Percentiles rank a stretch among this genome's conserved stretches.
phyloP scores from a whole-genome alignment of 2,329 filamentous ascomycete genomes.

The Thermoascus crustaceus region DNA sequence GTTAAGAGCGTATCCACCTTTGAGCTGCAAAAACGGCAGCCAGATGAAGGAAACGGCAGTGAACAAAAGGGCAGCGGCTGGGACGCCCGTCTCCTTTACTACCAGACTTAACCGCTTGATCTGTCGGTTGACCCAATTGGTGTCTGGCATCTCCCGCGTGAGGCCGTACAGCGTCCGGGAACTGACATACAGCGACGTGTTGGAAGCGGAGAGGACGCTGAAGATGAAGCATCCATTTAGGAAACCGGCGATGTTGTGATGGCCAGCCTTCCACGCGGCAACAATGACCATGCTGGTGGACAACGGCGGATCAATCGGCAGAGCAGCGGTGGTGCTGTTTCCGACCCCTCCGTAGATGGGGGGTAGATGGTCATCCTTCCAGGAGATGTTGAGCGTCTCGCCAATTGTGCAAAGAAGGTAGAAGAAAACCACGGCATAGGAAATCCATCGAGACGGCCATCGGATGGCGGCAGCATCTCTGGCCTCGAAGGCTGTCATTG shows the following conservation, averaged over 20 bases:
- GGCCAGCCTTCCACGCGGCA: background rate
- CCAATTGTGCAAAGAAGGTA: constrained; percentile 10
- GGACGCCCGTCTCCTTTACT: constrained; percentile 13
- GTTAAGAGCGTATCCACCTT: constrained; percentile 7
- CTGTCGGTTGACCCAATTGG: background rate
- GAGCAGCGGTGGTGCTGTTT: background rate
- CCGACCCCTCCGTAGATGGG: background rate
- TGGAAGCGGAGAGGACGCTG: constrained; percentile 15
- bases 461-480: constrained; percentile 7
- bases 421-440: constrained; percentile 8
- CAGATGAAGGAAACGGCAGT: constrained; percentile 27
- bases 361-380: constrained; percentile 8
- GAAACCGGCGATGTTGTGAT: constrained; percentile 2
- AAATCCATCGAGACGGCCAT: constrained; percentile 13
- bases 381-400: constrained; percentile 11
- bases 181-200: constrained; percentile 16
- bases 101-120: constrained; percentile 1
- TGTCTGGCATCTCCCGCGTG: constrained; percentile 3
- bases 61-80: constrained; percentile 24
- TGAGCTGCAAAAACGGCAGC: constrained; percentile 29
- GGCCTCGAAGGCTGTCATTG: constrained; percentile 18
- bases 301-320: no score
- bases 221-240: constrained; percentile 15
- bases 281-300: background rate
- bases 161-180: constrained; percentile 17